Base-by-base conservation (phyloP, 2,329 filamentous ascomycete species). In the Stagonosporopsis chrysanthemi region DNA sequence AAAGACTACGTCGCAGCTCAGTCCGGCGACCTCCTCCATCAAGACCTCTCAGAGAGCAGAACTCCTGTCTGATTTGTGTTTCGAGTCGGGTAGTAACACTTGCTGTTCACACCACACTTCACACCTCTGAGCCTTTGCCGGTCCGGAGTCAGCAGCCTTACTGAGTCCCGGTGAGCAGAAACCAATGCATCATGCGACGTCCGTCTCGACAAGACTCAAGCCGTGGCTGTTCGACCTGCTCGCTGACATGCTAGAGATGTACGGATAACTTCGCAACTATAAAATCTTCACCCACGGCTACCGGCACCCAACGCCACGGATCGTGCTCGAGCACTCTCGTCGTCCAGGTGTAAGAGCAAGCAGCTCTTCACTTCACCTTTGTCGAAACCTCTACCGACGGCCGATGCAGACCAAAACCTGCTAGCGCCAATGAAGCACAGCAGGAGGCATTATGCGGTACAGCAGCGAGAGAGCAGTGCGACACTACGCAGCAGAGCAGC, bases 381-480 rank as follows among this genome's bases (percentile, higher is more conserved):
- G 12, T 44, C 17, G 36, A 28, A 43, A 15, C 22, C 35, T 14
- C 7, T 12, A 39, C 23, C n/a, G 31, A 14, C 6, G 19, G 17
- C 1, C 6, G 9, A 44, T 15, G 24, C 40, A 26, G 29, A 29
- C 26, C 22, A 15, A 17, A 29, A 24, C 26, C 26, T 26, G 35
- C 40, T 41, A 50, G 28, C 33, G 33, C 35, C 40, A 50, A 45
- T 41, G 15, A 26, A 36, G n/a, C 29, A 45, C 46, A 29, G 52
- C 52, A 56, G 45, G 35, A 50, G 23, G 33, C 36, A 26, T 26
- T 33, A 23, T 22, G 46, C 23, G 40, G 33, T 33, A 56, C 52
- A 14, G 23, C 41, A 41, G 26, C 28, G 15, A 22, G 22, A 6
- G 22, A 23, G 38, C 23, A 24, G 14, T 45, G 52, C 45, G n/a